Evolutionary conservation across 1,139 yeast species (phyloP).

Genomic region (Yamadazyma taylorii): DNA sequence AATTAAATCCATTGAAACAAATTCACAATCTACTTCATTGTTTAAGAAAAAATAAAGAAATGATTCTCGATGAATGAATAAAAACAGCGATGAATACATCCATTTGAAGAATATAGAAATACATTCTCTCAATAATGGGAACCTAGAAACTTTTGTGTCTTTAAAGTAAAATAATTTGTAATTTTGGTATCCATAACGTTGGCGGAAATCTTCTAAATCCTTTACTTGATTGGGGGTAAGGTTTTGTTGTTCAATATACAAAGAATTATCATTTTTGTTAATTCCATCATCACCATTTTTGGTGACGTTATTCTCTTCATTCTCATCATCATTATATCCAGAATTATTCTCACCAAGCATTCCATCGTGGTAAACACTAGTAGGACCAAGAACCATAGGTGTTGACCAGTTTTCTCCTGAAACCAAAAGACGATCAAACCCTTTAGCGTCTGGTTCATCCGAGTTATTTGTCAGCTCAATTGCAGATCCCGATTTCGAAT

Average conservation of each 20-base stretch:
- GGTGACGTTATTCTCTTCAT: too few relatives aligned
- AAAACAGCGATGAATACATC: slow-evolving; percentile 13
- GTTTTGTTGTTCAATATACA: slow-evolving; percentile 3
- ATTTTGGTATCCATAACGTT: slow-evolving; percentile 8
- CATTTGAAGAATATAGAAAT: slow-evolving; percentile 13
- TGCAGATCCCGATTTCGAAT: background rate
- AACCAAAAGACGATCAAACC: slow-evolving; percentile 10
- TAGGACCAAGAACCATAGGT: slow-evolving; percentile 13
- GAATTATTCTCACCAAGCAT: slow-evolving; percentile 6
- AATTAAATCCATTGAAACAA: slow-evolving; percentile 11
- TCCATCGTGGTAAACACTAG: slow-evolving; percentile 13
- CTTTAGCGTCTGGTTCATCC: slow-evolving; percentile 1
- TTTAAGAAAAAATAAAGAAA: slow-evolving; percentile 13
- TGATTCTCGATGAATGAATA: slow-evolving; percentile 14
- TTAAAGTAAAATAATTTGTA: slow-evolving; percentile 10
- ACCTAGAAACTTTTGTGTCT: background rate
- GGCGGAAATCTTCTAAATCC: slow-evolving; percentile 8
- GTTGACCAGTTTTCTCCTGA: slow-evolving; percentile 7
- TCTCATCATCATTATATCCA: background rate
- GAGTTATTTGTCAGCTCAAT: background rate
- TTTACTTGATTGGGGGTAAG: slow-evolving; percentile 8
- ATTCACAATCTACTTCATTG: slow-evolving; percentile 12
- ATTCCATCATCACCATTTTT: too few relatives aligned
- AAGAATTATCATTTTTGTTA: too few relatives aligned
- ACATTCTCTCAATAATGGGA: slow-evolving; percentile 6